Conservation (phyloP, 2,329 filamentous ascomycete genomes). For the Aureobasidium namibiae region DNA sequence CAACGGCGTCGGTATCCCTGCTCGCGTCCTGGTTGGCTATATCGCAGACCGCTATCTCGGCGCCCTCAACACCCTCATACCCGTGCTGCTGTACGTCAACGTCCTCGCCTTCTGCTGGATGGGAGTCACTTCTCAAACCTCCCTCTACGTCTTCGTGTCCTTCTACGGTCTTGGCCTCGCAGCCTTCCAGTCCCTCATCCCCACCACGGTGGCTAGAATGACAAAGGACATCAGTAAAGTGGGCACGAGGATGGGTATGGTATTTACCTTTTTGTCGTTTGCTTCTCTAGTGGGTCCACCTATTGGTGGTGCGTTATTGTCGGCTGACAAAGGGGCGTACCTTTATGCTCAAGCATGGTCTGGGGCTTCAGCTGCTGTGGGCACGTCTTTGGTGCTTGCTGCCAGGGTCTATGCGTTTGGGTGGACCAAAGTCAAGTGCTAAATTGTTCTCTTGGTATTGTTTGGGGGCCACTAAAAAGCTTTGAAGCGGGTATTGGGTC, state of each 20-base stretch:
- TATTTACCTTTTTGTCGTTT: constrained; percentile 36
- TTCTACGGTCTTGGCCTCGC: constrained; percentile 39
- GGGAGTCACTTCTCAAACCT: constrained; percentile 34
- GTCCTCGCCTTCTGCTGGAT: constrained; percentile 51
- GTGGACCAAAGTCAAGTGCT: constrained; percentile 16
- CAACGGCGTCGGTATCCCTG: constrained; percentile 50
- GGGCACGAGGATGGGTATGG: constrained; percentile 41
- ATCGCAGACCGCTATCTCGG: constrained; percentile 48
- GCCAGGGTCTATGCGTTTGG: constrained; percentile 21
- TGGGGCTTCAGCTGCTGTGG: constrained; percentile 21
- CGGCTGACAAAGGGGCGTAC: constrained; percentile 32
- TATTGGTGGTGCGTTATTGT: constrained; percentile 39
- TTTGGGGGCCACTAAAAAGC: background rate
- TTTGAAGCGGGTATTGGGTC: background rate
- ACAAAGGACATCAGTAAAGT: constrained; percentile 39
- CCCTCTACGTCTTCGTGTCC: constrained; percentile 36
- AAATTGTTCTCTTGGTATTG: background rate
- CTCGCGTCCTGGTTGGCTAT: constrained; percentile 44
- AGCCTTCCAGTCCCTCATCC: constrained; percentile 39
- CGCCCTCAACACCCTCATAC: constrained; percentile 47
- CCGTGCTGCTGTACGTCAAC: constrained; percentile 37
- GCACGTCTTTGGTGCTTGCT: constrained; percentile 16
- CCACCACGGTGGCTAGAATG: constrained; percentile 34
- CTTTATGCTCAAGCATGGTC: constrained; percentile 37
- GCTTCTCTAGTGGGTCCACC: constrained; percentile 39